Base-by-base conservation (phyloP, 179 eudicot genomes). In the Beta lomatogona region DNA sequence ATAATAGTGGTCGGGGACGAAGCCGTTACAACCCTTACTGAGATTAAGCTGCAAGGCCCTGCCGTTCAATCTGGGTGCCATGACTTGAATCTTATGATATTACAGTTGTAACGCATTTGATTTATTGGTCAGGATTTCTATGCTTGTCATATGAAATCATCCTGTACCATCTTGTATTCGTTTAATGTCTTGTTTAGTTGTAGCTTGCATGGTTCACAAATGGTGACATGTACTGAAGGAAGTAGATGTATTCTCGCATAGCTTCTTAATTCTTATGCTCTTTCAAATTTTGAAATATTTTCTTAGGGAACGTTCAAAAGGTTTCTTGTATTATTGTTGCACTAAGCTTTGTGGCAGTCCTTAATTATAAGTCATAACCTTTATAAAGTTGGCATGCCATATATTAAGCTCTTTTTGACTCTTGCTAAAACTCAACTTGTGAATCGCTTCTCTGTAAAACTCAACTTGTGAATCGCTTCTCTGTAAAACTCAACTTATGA, bases 1-100 rank as follows among this genome's bases (percentile, higher is more conserved):
- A 77, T 74, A 91, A 84, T 16, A 60, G 88, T 81, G 91, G 92
- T 15, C 87, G 92, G 0, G 95, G 96, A 4, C 89, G 97, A 14
- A 88, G 80, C 83, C 89, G 98, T 59, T 94, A 94, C 82, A 89
- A 87, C 77, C 98, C 98, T 21, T 94, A 94, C 76, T 94, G 83
- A 81, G 53, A 10, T 53, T 18, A 22, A 31, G 63, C 78, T 28
- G 18, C 12, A 19, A 73, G 36, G 28, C 44, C 15, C 66, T 67
- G 64, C 64, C 22, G 31, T 44, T 58, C 16, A 9, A 74, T 64
- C 66, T 59, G 72, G 74, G 21, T 15, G 72, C 63, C 61, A 28
- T 12, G 14, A 48, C 79, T 67, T 58, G 28, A 45, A 44, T 81
- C 10, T 60, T n/a, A 64, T 60, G 21, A 25, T 61, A 21, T 61